A percentile compares a stretch with the other conserved stretches of the same genome.
Evolutionary conservation across 1,284 basidiomycete genomes (phyloP).

Genomic region (Microstroma glucosiphilum): DNA sequence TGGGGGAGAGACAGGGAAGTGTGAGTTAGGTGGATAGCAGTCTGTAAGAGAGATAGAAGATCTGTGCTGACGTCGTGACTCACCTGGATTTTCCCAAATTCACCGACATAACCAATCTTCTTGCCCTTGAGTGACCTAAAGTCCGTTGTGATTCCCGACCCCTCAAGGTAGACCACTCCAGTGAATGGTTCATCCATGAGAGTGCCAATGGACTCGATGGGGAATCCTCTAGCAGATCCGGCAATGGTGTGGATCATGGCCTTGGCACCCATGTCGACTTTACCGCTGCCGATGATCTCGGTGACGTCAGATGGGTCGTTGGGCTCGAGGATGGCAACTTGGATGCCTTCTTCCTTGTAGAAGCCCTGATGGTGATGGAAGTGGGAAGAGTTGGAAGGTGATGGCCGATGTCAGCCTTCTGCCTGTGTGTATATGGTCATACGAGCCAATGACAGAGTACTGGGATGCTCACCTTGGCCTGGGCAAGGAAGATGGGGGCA

Average conservation of each 20-base stretch:
- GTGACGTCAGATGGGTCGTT: conserved; percentile 47
- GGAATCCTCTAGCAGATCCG: conserved; percentile 50
- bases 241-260: conserved; percentile 52
- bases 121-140: conserved; percentile 51
- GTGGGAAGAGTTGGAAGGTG: neutral
- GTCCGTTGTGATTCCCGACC: conserved; percentile 49
- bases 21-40: conserved; percentile 16
- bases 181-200: conserved; percentile 53
- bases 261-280: conserved; percentile 52
- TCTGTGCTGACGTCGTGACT: no score
- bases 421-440: conserved; percentile 12
- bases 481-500: conserved; percentile 51
- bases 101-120: conserved; percentile 53
- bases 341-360: conserved; percentile 50
- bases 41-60: no score
- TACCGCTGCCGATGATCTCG: conserved; percentile 50
- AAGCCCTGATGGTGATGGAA: conserved; percentile 20
- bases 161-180: conserved; percentile 52
- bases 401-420: neutral
- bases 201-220: conserved; percentile 51
- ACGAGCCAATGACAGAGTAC: neutral
- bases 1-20: neutral
- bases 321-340: conserved; percentile 52
- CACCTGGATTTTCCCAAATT: conserved; percentile 54
- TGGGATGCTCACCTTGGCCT: conserved; percentile 35